Base-by-base conservation (phyloP, 495 filamentous ascomycete species). In the Corynascus novoguineensis region DNA sequence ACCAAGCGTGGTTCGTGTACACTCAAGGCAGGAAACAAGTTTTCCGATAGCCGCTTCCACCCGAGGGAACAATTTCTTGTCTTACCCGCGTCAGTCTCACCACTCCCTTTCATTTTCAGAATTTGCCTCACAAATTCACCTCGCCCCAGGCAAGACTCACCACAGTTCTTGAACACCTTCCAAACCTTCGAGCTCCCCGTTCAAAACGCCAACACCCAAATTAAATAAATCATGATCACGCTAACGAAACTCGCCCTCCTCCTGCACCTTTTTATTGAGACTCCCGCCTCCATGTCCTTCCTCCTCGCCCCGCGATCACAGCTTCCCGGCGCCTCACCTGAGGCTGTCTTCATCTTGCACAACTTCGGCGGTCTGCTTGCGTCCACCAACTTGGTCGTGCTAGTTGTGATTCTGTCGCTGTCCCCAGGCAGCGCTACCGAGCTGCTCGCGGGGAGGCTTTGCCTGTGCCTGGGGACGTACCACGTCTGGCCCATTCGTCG, bases 321-420 rank as follows among this genome's bases (percentile, higher is more conserved):
- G 40, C 64, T 73, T n/a, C 66, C 62, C 1, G 50, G 47, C 40
- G 66, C 66, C 29, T 59, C 68, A 0, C 32, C 47, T 10, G 69
- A 72, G 1, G 64, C 66, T 10, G 58, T 50, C 10, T 73, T 75
- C 27, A 67, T 78, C 40, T 56, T 78, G 10, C 59, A 55, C 32
- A 73, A 70, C 57, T 70, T 72, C 6, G 74, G 74, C 10, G 73
- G 71, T 1, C 59, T 74, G 4, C 51, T 78, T 0, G 28, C 73
- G 15, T 57, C 70, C 3, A 73, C 71, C 27, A 71, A 67, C 50
- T 38, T 74, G 2, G 31, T 73, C 14, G 53, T 53, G 10, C 53
- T 64, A 8, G 44, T 25, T n/a, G n/a, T n/a, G n/a, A n/a, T n/a
- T n/a, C n/a, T n/a, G 28, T 53, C 75, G 37, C 49, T 68, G 9